Base-by-base conservation (phyloP, 495 filamentous ascomycete species). In the Umbilicaria muhlenbergii region DNA sequence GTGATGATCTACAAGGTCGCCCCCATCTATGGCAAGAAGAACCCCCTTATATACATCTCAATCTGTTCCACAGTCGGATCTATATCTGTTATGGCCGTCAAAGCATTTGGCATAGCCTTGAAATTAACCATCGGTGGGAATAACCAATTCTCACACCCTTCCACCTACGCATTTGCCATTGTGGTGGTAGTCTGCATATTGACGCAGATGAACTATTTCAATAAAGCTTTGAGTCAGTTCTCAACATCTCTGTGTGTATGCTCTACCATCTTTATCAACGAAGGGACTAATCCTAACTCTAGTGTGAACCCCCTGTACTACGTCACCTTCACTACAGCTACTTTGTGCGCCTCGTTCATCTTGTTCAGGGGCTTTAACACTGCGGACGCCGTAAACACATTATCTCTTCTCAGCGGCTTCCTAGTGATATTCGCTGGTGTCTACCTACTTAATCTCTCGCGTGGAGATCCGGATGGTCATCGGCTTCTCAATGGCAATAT, bases 171-270 rank as follows among this genome's bases (percentile, higher is more conserved):
- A 38, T 98, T 98, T 57, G 77, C 83, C 55, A 95, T 98, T 52
- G 78, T 96, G 34, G 87, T 85, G 0, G 73, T 67, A 3, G 85
- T 94, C 47, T 96, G 91, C 65, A 96, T 96, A 58, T 61, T 96
- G 40, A 94, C 86, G 15, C 91, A 98, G 66, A 94, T 98, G 92
- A 96, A 96, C 63, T 98, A 96, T 62, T 93, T 98, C 62, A 98
- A 98, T 69, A 98, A 98, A 62, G 91, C 91, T 24, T 69, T 98
- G 50, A 93, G 84, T 62, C 86, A 93, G 55, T 98, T 95, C 65
- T 86, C 86, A 13, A 95, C 92, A 19, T 88, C 86, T 43, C 86
- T 98, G 89, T 95, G 75, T 63, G 80, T 65, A 12, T 38, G 33
- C 12, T 31, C 17, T 34, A 3, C 15, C 18, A 21, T 16, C 42